Evolutionary conservation across 768 basidiomycete species (phyloP).

Genomic region (Tulasnella calospora): DNA sequence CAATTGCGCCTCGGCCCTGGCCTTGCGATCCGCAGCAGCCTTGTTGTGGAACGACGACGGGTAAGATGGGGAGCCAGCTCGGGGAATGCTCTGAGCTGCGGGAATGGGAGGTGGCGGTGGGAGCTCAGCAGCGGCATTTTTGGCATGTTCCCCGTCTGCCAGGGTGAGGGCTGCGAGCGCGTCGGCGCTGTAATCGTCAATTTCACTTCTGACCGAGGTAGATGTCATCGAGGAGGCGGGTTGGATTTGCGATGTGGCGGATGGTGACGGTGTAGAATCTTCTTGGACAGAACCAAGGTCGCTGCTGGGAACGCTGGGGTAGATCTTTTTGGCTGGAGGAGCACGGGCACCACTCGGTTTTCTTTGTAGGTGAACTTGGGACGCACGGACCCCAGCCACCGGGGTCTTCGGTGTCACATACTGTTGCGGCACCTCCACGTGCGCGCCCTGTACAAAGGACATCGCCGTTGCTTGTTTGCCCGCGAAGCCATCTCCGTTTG

Average conservation of each 20-base stretch:
- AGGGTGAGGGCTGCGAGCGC: slow-evolving; percentile 76
- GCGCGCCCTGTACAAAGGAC: neutral
- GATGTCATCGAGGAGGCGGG: neutral
- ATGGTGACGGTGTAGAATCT: neutral
- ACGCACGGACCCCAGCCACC: slow-evolving; percentile 23
- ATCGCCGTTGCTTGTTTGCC: neutral
- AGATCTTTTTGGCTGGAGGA: slow-evolving; percentile 21
- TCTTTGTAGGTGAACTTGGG: slow-evolving; percentile 22
- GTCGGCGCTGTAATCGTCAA: slow-evolving; percentile 49
- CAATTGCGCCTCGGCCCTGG: slow-evolving; percentile 77
- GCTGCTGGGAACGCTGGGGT: neutral
- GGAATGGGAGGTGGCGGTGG: slow-evolving; percentile 32
- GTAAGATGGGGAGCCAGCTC: slow-evolving; percentile 40
- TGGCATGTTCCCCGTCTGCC: slow-evolving; percentile 45
- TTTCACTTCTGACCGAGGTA: slow-evolving; percentile 31
- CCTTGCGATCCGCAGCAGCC: slow-evolving; percentile 77
- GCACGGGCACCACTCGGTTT: slow-evolving; percentile 25
- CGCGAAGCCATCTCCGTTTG: neutral
- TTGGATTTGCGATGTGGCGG: neutral
- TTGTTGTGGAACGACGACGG: slow-evolving; percentile 85
- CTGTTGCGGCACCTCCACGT: neutral
- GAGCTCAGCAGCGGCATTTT: slow-evolving; percentile 33
- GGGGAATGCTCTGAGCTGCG: slow-evolving; percentile 39
- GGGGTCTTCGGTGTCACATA: slow-evolving; percentile 12
- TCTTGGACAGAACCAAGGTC: slow-evolving; percentile 21